phyloP scores from a whole-genome alignment of 2,329 filamentous ascomycete genomes.

The Diaporthe citrichinensis region DNA sequence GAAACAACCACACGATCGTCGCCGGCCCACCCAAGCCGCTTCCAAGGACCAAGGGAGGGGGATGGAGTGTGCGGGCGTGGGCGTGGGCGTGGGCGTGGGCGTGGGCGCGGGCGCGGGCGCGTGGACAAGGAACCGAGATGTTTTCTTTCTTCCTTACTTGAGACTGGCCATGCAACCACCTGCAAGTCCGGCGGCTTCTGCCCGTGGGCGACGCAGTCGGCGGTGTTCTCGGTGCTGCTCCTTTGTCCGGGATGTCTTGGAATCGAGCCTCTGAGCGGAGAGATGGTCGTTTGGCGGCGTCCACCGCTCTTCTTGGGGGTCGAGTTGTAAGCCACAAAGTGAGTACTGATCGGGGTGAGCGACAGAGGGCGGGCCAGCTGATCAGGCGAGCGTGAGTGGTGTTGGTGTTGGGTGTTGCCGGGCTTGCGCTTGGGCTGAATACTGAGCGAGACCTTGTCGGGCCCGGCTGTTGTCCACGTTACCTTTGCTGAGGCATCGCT shows the following conservation, averaged over 20 bases:
- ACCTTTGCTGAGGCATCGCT: conserved; percentile 43
- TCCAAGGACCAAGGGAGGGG: conserved; percentile 24
- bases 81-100: no score
- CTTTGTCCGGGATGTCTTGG: conserved; percentile 66
- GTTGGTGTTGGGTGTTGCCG: conserved; percentile 38
- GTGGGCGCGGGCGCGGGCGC: conserved; percentile 45
- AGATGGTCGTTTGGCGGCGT: conserved; percentile 61
- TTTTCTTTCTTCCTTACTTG: conserved; percentile 55
- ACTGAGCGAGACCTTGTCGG: conserved; percentile 36
- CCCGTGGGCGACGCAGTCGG: conserved; percentile 44
- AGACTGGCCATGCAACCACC: conserved; percentile 55
- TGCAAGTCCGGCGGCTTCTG: conserved; percentile 54
- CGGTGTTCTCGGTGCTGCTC: conserved; percentile 59
- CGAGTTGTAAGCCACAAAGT: conserved; percentile 58
- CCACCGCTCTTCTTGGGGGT: conserved; percentile 64
- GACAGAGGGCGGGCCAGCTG: conserved; percentile 40
- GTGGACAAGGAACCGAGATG: conserved; percentile 55
- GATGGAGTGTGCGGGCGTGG: conserved; percentile 36
- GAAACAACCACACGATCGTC: conserved; percentile 52
- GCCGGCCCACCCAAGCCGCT: conserved; percentile 46
- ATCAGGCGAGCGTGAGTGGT: conserved; percentile 36
- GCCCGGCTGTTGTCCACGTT: conserved; percentile 38
- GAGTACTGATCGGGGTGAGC: conserved; percentile 54
- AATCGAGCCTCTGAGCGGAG: conserved; percentile 60
- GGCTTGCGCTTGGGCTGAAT: conserved; percentile 36